A percentile compares a stretch with the other conserved stretches of the same genome.
These are phyloP conservation scores for Cynara cardunculus DNA, from an alignment of 129 eudicot species.

Conservation along the genomic window DNA sequence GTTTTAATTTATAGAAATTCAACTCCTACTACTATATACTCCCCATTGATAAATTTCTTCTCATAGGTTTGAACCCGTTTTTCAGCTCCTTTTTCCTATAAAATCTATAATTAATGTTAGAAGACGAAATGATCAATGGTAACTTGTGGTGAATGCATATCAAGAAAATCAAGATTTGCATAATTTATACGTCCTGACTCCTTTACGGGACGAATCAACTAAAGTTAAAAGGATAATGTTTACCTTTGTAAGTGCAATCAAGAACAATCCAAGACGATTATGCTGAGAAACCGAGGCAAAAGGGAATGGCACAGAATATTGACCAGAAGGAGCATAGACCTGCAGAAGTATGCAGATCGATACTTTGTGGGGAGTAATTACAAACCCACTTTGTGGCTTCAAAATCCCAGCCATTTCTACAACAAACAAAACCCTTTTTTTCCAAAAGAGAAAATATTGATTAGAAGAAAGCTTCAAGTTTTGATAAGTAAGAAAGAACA, in stretches of 20 bases:
- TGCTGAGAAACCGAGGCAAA: constrained; percentile 83
- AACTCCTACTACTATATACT: neutral
- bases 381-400: constrained; percentile 56
- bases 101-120: neutral
- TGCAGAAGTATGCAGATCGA: constrained; percentile 67
- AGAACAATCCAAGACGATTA: constrained; percentile 66
- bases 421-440: constrained; percentile 5
- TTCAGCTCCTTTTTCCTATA: neutral
- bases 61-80: neutral
- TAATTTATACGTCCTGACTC: neutral
- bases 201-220: neutral
- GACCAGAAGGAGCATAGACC: constrained; percentile 76
- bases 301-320: constrained; percentile 59
- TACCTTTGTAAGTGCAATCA: constrained; percentile 73
- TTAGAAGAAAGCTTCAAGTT: neutral
- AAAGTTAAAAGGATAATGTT: neutral
- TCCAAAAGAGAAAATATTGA: neutral
- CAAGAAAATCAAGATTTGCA: neutral
- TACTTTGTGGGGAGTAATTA: constrained; percentile 82
- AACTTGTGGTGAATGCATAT: constrained; percentile 4
- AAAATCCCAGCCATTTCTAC: constrained; percentile 52
- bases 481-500: neutral
- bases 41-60: neutral
- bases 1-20: neutral
- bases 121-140: neutral